Conservation (phyloP, 495 filamentous ascomycete species). For the Penicillium paxilli region DNA sequence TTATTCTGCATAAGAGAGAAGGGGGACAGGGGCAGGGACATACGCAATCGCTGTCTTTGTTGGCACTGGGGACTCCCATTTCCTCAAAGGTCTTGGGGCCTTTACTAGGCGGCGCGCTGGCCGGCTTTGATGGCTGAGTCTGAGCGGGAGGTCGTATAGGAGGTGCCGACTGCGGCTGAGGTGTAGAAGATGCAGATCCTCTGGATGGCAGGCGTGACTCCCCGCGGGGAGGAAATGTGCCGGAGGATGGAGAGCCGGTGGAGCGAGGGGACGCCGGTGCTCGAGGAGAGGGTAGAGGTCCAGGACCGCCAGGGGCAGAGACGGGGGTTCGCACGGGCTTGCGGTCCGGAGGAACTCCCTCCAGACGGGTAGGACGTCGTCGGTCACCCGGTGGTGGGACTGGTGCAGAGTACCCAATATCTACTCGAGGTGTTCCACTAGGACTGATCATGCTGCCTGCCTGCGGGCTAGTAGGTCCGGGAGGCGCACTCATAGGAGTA, state of each 20-base stretch:
- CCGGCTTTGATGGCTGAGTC: conserved; percentile 25
- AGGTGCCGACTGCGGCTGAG: conserved; percentile 28
- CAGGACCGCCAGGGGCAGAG: conserved; percentile 16
- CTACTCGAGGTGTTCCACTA: conserved; percentile 41
- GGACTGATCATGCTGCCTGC: conserved; percentile 22
- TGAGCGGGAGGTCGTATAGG: conserved; percentile 31
- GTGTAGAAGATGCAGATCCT: conserved; percentile 31
- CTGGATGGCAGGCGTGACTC: conserved; percentile 36
- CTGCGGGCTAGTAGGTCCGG: conserved; percentile 32
- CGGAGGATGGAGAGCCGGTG: conserved; percentile 30
- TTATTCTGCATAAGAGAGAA: neutral
- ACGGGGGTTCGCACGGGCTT: conserved; percentile 36
- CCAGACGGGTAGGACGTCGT: conserved; percentile 35
- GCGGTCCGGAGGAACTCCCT: conserved; percentile 34
- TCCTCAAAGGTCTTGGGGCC: conserved; percentile 97
- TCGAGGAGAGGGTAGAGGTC: conserved; percentile 25
- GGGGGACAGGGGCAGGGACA: conserved; percentile 39
- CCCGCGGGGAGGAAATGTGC: conserved; percentile 30
- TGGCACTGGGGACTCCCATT: conserved; percentile 86
- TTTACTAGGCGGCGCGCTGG: conserved; percentile 58
- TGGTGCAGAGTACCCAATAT: conserved; percentile 57
- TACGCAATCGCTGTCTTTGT: conserved; percentile 88
- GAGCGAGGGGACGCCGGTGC: conserved; percentile 30
- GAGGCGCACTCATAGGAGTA: conserved; percentile 28
- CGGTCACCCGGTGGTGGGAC: conserved; percentile 42